These are phyloP conservation scores for Trichomonascaceae sp. DNA, from an alignment of 1,139 yeast species.

Conservation along the genomic window DNA sequence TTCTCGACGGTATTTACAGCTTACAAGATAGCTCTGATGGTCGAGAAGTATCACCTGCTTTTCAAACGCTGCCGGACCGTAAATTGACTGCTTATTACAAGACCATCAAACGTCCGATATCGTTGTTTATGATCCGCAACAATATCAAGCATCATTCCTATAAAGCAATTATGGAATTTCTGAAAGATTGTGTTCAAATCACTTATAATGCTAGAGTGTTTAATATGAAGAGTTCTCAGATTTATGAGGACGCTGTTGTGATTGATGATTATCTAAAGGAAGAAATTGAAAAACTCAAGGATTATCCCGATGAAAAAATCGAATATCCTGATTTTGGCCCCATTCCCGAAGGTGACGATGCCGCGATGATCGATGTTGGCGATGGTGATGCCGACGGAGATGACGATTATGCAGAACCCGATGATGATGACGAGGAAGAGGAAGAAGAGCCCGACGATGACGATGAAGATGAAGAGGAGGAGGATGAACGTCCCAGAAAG, in stretches of 20 bases:
- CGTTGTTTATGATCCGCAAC: conserved; percentile 39
- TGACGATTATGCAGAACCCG: conserved; percentile 23
- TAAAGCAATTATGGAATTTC: conserved; percentile 56
- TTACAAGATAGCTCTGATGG: conserved; percentile 27
- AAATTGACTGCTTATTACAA: conserved; percentile 41
- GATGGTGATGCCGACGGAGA: conserved; percentile 27
- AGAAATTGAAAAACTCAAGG: conserved; percentile 47
- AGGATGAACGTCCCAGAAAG: conserved; percentile 24
- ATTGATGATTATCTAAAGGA: conserved; percentile 57
- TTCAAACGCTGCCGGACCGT: conserved; percentile 43
- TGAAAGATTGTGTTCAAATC: conserved; percentile 73
- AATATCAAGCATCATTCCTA: conserved; percentile 51
- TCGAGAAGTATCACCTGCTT: conserved; percentile 34
- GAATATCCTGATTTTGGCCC: conserved; percentile 69
- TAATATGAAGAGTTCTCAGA: conserved; percentile 62
- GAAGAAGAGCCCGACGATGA: conserved; percentile 32
- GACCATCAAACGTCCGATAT: conserved; percentile 43
- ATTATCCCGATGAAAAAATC: conserved; percentile 36
- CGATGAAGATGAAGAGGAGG: conserved; percentile 39
- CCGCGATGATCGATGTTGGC: conserved; percentile 23
- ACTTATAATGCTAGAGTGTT: conserved; percentile 86
- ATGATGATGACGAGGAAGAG: conserved; percentile 21
- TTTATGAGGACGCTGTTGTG: conserved; percentile 65
- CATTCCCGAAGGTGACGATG: conserved; percentile 40
- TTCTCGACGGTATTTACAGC: conserved; percentile 31